Percentiles rank a stretch among this genome's conserved stretches.
phyloP scores from a whole-genome alignment of 768 basidiomycete species.

The Mycena galopus region DNA sequence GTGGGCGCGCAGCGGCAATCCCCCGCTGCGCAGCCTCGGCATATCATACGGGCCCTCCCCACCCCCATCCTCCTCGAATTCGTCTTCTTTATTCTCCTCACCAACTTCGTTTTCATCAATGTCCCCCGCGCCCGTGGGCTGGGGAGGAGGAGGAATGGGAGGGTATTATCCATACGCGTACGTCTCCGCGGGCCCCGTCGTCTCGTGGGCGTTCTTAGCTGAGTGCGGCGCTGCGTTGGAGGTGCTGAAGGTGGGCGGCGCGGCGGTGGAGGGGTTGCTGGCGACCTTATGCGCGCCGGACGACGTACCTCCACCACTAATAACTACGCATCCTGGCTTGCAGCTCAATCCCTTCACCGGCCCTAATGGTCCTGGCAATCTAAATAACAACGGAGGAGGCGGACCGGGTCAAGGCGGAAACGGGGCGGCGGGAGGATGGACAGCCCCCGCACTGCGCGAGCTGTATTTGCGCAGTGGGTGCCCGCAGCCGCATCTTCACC shows the following conservation, averaged over 20 bases:
- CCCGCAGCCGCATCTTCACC: conserved; percentile 44
- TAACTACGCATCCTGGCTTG: too few relatives aligned
- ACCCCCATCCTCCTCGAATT: not conserved
- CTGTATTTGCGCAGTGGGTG: conserved; percentile 72
- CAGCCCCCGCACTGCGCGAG: conserved; percentile 71
- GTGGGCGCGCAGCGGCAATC: conserved; percentile 69
- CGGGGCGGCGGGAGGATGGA: conserved; percentile 56
- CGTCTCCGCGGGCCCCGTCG: conserved; percentile 46
- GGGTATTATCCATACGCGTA: conserved; percentile 5
- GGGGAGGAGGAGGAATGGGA: too few relatives aligned
- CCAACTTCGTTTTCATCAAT: too few relatives aligned
- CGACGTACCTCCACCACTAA: not conserved
- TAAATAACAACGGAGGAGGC: not conserved
- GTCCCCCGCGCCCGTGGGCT: not conserved
- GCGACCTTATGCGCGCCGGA: not conserved
- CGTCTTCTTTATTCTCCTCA: not conserved
- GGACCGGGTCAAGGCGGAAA: not conserved
- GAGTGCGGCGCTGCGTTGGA: conserved; percentile 68
- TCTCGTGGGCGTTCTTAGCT: conserved; percentile 75
- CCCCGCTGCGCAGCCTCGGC: conserved; percentile 69
- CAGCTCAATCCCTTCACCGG: too few relatives aligned
- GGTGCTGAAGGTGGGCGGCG: conserved; percentile 73
- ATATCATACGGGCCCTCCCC: conserved; percentile 65
- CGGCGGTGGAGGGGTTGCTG: conserved; percentile 68
- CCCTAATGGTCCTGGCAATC: not conserved